Conservation (phyloP, 192 early-diverging fungal genomes). For the Coemansia sp. region DNA sequence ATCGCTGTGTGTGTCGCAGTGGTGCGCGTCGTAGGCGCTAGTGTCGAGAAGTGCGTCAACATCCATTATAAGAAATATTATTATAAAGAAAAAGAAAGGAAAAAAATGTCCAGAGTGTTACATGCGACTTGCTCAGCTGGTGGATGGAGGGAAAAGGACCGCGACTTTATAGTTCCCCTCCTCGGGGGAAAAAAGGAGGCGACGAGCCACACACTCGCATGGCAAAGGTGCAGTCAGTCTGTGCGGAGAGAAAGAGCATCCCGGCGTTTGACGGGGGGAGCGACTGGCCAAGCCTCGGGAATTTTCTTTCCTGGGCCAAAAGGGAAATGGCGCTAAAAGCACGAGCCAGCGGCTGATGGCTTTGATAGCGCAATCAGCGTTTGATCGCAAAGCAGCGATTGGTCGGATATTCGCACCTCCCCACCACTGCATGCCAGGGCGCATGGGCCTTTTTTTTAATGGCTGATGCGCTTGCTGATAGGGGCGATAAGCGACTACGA, state of each 20-base stretch:
- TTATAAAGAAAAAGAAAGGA: not conserved
- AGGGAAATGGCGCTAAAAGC: slow-evolving; percentile 19
- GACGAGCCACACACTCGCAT: not conserved
- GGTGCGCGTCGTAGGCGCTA: not conserved
- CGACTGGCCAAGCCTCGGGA: slow-evolving; percentile 14
- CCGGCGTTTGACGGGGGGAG: not conserved
- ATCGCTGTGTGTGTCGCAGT: not conserved
- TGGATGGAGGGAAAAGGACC: not conserved
- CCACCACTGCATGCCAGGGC: not conserved
- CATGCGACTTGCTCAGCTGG: not conserved
- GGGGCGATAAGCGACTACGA: not conserved
- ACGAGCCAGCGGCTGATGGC: slow-evolving; percentile 30
- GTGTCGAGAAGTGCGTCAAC: slow-evolving; percentile 18
- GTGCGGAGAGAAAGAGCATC: not conserved
- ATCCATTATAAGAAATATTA: slow-evolving; percentile 3
- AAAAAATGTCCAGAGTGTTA: not conserved
- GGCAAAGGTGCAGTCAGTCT: no score
- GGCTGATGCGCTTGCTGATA: not conserved
- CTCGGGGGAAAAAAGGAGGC: not conserved
- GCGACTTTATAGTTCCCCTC: not conserved
- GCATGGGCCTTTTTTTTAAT: not conserved
- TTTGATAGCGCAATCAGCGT: slow-evolving; percentile 15
- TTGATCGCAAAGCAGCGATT: slow-evolving; percentile 16
- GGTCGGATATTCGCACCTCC: slow-evolving; percentile 21
- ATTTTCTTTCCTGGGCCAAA: slow-evolving; percentile 12